Base-by-base conservation (phyloP, 73 alveolate species). In the Strombidium stylifer region DNA sequence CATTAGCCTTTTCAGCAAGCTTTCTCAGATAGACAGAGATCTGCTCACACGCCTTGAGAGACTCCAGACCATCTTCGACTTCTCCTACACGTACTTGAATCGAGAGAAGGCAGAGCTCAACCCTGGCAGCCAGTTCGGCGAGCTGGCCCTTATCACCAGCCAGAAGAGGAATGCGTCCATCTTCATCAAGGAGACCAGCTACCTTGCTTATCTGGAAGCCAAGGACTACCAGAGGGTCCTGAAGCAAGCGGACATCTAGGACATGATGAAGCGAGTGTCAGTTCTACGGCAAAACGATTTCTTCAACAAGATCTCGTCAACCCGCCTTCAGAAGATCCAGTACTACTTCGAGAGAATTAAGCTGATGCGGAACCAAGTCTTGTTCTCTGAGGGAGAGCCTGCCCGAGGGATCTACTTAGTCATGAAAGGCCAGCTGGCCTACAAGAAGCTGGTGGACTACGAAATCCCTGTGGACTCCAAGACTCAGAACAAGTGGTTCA, bases 361-460 rank as follows among this genome's bases (percentile, higher is more conserved):
- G 20, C 19, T 45, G 11, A 26, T 25, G 7, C 45, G 57, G 49
- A 65, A 45, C 11, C 46, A 39, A 6, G 25, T 15, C 11, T 54
- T 62, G n/a, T 73, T 39, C 26, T 42, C 34, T 25, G 86, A 73
- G 39, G 65, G 66, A 12, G n/a, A n/a, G n/a, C n/a, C n/a, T n/a
- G n/a, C n/a, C n/a, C n/a, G n/a, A n/a, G n/a, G n/a, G n/a, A n/a
- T n/a, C n/a, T n/a, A n/a, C n/a, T n/a, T n/a, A n/a, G n/a, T n/a
- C n/a, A n/a, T n/a, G n/a, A n/a, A n/a, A n/a, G n/a, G n/a, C n/a
- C n/a, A n/a, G n/a, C n/a, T n/a, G n/a, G n/a, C n/a, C n/a, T n/a
- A n/a, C n/a, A n/a, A n/a, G n/a, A n/a, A n/a, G n/a, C n/a, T n/a
- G n/a, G n/a, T n/a, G n/a, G n/a, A n/a, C n/a, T n/a, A n/a, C n/a